Base-by-base conservation (phyloP, 768 basidiomycete genomes). In the Albatrellus ellisii region DNA sequence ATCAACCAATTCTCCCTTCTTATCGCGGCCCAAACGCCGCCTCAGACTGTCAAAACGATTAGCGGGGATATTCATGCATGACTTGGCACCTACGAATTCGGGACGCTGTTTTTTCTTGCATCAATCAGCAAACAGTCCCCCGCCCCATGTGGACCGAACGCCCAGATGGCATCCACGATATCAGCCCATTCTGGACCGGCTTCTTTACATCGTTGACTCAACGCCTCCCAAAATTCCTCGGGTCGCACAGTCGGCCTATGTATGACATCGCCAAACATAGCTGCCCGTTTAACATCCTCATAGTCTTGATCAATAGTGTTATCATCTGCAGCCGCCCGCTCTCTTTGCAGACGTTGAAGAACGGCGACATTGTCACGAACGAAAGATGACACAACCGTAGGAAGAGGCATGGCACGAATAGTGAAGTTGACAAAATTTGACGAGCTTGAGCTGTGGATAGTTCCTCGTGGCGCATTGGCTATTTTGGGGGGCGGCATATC, bases 61-160 rank as follows among this genome's bases (percentile, higher is more conserved):
- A 26, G 36, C 27, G 36, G 18, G 29, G 25, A 4, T 29, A 42
- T n/a, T 28, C 36, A 39, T 21, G 42, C 50, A 41, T 17, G 43
- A 40, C 46, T 21, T 34, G 2, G 20, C 4, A 68, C 81, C 54
- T 49, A 81, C 81, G 82, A 83, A 48, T 67, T 63, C 37, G 64
- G 57, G 31, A 57, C 38, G 17, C 50, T 58, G 28, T 64, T 62
- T 40, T 69, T 66, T 43, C 83, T 69, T 8, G 66, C 62, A 58
- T 99, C 94, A 14, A 98, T 65, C 9, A 99, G 62, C 9, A 99
- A 55, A 57, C 92, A 95, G 8, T 83, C 78, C 0, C 94, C 94
- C 15, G 82, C 76, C 41, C 76, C 64, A 50, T 84, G 83, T 0
- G 94, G 94, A 0, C 95, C 95, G 60, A 97, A 91, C 15, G 85